phyloP scores from a whole-genome alignment of 345 rosid genomes.

The Boechera stricta region DNA sequence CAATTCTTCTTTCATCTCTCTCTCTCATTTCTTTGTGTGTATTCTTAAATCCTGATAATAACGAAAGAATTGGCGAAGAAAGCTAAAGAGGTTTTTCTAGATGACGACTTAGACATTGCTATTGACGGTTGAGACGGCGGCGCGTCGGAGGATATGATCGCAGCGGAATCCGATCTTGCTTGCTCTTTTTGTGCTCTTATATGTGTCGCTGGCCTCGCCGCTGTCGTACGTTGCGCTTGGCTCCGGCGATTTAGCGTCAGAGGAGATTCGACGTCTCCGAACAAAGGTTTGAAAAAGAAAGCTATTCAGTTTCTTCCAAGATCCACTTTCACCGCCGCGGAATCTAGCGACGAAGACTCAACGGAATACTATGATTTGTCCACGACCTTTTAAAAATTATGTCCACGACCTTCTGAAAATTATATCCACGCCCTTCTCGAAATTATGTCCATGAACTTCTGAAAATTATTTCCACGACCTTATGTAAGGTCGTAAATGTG shows the following conservation, averaged over 20 bases:
- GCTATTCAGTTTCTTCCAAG: conserved; percentile 66
- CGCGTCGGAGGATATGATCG: conserved; percentile 36
- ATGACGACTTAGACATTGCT: too few species aligned
- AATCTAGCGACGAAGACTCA: conserved; percentile 5
- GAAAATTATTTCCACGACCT: too few species aligned
- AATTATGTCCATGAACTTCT: too few species aligned
- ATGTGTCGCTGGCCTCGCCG: conserved; percentile 69
- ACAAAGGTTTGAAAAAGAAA: conserved; percentile 76
- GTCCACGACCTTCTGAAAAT: too few species aligned
- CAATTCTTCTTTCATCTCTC: too few species aligned
- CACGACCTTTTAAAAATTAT: too few species aligned
- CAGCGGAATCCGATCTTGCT: conserved; percentile 66
- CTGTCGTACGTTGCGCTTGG: conserved; percentile 68
- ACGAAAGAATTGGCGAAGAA: too few species aligned
- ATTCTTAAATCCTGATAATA: too few species aligned
- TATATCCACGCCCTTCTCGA: too few species aligned
- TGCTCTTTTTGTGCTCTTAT: conserved; percentile 75
- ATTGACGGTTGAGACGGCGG: conserved; percentile 4
- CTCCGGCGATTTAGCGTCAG: conserved; percentile 41
- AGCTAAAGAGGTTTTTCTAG: too few species aligned
- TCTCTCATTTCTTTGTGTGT: too few species aligned
- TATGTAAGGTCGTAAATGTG: too few species aligned
- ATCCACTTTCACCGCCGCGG: conserved; percentile 53
- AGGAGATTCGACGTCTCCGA: conserved; percentile 36
- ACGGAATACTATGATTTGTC: conserved; percentile 31